Percentiles rank a stretch among this genome's conserved stretches.
These are phyloP conservation scores for Sclerotinia sclerotiorum DNA, from an alignment of 2,329 filamentous ascomycete species.

Conservation along the genomic window DNA sequence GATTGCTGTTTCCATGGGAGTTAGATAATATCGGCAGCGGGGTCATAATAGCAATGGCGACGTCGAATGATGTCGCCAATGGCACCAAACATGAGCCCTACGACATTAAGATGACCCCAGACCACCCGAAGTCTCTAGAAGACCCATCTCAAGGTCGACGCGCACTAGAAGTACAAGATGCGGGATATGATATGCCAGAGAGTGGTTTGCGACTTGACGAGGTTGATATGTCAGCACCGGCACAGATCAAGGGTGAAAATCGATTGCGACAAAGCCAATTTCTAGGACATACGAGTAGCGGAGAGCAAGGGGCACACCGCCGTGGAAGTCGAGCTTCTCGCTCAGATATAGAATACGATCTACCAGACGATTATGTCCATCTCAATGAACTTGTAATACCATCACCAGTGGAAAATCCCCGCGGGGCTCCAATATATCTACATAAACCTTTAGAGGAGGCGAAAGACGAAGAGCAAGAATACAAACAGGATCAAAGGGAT, in stretches of 20 bases:
- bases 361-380: slow-evolving; percentile 43
- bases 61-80: background rate
- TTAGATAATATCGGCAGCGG: background rate
- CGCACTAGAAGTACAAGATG: background rate
- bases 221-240: slow-evolving; percentile 46
- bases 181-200: slow-evolving; percentile 43
- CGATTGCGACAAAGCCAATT: slow-evolving; percentile 41
- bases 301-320: background rate
- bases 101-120: background rate
- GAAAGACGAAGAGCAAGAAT: slow-evolving; percentile 29
- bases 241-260: slow-evolving; percentile 45
- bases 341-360: slow-evolving; percentile 27
- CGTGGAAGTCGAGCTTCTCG: slow-evolving; percentile 17
- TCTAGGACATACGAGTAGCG: slow-evolving; percentile 38
- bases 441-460: slow-evolving; percentile 46
- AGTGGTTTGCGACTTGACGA: slow-evolving; percentile 46
- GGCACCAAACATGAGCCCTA: background rate
- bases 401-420: slow-evolving; percentile 48
- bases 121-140: background rate
- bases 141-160: background rate
- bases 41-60: slow-evolving; percentile 24
- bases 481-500: slow-evolving; percentile 26
- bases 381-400: slow-evolving; percentile 47
- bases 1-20: background rate
- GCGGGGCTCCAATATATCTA: slow-evolving; percentile 42